phyloP scores from a whole-genome alignment of 78 protist genomes.

The Dictyostelium capitatum region DNA sequence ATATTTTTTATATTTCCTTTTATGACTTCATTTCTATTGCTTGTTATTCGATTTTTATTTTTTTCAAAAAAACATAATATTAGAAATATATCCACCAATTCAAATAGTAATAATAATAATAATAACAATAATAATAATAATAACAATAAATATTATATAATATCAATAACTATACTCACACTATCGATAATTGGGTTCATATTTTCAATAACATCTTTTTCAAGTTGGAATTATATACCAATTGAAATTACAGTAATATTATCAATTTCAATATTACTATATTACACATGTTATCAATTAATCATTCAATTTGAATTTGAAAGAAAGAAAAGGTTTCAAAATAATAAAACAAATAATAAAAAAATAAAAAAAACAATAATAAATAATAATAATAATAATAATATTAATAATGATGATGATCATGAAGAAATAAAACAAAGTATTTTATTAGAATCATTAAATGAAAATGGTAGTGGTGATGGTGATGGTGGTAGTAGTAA shows the following conservation, averaged over 20 bases:
- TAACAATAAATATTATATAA: not conserved
- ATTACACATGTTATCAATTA: not conserved
- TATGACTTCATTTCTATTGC: not conserved
- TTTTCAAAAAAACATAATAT: not conserved
- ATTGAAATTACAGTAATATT: not conserved
- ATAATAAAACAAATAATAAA: not conserved
- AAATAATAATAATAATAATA: not conserved
- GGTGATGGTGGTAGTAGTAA: not conserved
- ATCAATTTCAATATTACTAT: not conserved
- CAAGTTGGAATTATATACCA: conserved; percentile 49
- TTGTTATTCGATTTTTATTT: conserved; percentile 36
- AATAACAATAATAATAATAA: not conserved
- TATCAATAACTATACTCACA: not conserved
- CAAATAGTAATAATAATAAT: not conserved
- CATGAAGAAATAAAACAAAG: not conserved
- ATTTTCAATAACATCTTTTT: conserved; percentile 8
- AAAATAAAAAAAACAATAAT: not conserved
- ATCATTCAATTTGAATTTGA: not conserved
- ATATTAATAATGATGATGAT: not conserved
- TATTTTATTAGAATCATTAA: conserved; percentile 18
- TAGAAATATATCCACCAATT: not conserved
- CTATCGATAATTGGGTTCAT: not conserved
- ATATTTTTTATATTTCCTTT: conserved; percentile 41
- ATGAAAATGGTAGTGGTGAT: not conserved
- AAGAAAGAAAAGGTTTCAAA: not conserved